phyloP scores from a whole-genome alignment of 345 rosid species.

The Heritiera littoralis region DNA sequence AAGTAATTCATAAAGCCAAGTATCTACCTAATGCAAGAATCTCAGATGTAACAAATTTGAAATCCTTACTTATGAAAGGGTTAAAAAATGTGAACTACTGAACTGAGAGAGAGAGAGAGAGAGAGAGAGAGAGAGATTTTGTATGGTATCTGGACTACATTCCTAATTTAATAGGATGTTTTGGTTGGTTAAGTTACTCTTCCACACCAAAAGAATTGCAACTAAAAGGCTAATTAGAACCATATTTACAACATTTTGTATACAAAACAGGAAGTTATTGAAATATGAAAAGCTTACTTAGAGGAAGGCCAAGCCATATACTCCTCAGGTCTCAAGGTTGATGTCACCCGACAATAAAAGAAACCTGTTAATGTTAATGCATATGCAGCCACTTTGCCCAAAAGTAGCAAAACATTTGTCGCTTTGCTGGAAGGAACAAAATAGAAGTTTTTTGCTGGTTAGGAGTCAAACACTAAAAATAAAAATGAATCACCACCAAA shows the following conservation, averaged over 20 bases:
- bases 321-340: constrained; percentile 59
- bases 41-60: constrained; percentile 1
- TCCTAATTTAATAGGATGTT: neutral
- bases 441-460: constrained; percentile 20
- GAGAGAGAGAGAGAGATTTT: neutral
- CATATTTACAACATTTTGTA: neutral
- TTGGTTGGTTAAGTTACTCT: neutral
- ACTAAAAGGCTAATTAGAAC: neutral
- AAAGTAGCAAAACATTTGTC: constrained; percentile 67
- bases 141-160: neutral
- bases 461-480: neutral
- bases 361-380: constrained; percentile 83
- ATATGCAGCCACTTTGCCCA: constrained; percentile 81
- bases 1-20: too few species aligned
- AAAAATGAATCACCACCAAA: neutral
- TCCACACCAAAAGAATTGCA: constrained; percentile 2
- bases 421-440: constrained; percentile 65
- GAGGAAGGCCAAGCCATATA: constrained; percentile 43
- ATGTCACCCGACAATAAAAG: constrained; percentile 78
- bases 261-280: neutral
- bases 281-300: constrained; percentile 55
- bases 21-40: neutral
- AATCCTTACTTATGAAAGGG: neutral
- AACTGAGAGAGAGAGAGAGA: neutral
- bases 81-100: neutral